Base-by-base conservation (phyloP, 2,329 filamentous ascomycete species). In the Alternaria gaisen region DNA sequence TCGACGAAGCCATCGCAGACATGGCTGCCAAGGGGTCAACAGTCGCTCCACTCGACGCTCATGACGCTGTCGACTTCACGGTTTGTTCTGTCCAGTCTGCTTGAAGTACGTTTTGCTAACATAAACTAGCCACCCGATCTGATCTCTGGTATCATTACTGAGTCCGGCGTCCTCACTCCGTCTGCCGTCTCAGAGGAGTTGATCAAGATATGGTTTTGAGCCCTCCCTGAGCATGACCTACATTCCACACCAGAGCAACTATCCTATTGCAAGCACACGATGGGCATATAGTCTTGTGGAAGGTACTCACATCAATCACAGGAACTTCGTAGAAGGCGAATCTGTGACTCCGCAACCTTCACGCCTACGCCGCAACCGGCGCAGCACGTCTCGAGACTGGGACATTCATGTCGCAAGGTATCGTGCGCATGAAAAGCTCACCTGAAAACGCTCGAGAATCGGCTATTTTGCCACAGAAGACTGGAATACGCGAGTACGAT, bases 121-220 rank as follows among this genome's bases (percentile, higher is more conserved):
- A 47, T 5, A 44, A 32, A 38, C n/a, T 36, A 91, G 83, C 89
- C 90, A 7, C 90, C 90, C 3, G 84, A 88, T 48, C 78, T 91
- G 34, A 90, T 93, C 63, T 88, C 88, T 10, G 89, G 89, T 30
- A 87, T 93, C 68, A 90, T 93, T 68, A 93, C 91, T 1, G 91
- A 94, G 76, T 88, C 88, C 52, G 91, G 91, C 46, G 87, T 92
- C 50, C 84, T 91, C 66, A 86, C 90, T 43, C 89, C 90, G 0
- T 88, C 86, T 58, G 89, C 90, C 26, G 89, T 91, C 34, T 88
- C 88, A 59, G 89, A 91, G 71, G 87, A 91, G 76, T 80, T 92
- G 44, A 89, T 91, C 68, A 87, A 88, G 74, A 90, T 89, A 55
- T 84, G 83, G 82, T 79, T 78, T 63, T 79, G 73, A 77, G 66